These are phyloP conservation scores for Kitagawia praeruptora DNA, from an alignment of 129 eudicot genomes.

Conservation along the genomic window DNA sequence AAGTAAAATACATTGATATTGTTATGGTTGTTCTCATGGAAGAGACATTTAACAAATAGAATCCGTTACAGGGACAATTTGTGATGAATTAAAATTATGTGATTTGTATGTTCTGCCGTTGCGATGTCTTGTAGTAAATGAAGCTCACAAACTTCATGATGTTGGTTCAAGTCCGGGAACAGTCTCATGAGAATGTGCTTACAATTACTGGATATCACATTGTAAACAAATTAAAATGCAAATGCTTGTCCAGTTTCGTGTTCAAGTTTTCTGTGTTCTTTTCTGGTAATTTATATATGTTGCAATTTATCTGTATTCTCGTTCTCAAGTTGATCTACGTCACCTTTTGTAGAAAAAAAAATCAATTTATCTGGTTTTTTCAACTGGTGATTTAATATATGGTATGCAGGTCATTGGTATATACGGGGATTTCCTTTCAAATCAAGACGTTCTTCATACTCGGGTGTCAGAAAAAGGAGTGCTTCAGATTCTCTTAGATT, in stretches of 20 bases:
- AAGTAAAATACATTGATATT: neutral
- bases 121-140: neutral
- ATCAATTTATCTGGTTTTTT: conserved; percentile 1
- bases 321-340: neutral
- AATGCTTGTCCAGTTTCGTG: neutral
- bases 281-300: neutral
- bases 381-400: conserved; percentile 5
- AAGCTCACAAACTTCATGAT: neutral
- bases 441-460: conserved; percentile 32
- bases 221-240: neutral
- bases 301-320: neutral
- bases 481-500: conserved; percentile 74
- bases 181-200: neutral
- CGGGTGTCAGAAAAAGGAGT: conserved; percentile 82
- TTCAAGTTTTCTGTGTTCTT: neutral
- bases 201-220: neutral
- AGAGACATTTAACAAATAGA: neutral
- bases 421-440: conserved; percentile 47
- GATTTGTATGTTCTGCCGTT: neutral
- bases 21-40: neutral
- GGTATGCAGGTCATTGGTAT: conserved; percentile 56
- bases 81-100: neutral
- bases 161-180: neutral
- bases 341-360: conserved; percentile 5
- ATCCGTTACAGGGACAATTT: neutral